Evolutionary conservation across 768 basidiomycete genomes (phyloP).

Genomic region (Panaeolus papilionaceus): DNA sequence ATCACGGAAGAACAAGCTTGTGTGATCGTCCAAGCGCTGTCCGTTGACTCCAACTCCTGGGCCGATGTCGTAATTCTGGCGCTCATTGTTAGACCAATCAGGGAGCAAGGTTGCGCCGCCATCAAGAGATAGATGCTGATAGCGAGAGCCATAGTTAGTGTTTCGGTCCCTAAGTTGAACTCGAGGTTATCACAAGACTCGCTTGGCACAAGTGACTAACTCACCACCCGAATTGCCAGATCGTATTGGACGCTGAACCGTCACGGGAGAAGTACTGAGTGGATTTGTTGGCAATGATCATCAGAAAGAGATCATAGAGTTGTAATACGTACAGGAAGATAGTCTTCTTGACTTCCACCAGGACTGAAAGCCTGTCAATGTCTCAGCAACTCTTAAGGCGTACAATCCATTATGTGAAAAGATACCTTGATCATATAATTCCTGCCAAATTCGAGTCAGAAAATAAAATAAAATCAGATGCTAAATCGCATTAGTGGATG

Average conservation of each 20-base stretch:
- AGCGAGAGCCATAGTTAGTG: background rate
- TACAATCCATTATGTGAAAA: no score
- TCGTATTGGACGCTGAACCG: background rate
- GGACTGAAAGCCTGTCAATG: background rate
- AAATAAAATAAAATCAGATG: no score
- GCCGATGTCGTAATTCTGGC: background rate
- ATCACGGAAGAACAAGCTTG: constrained; percentile 5
- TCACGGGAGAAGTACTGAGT: constrained; percentile 1
- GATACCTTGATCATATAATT: constrained; percentile 2
- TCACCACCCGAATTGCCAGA: constrained; percentile 1
- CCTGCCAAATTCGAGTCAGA: background rate
- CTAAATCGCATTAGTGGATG: background rate
- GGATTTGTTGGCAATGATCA: background rate
- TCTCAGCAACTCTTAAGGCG: no score
- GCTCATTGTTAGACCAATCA: background rate
- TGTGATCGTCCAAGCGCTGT: background rate
- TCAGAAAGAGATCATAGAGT: no score
- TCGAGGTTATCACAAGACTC: background rate
- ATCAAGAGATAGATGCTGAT: background rate
- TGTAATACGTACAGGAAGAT: background rate
- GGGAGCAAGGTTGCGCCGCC: background rate
- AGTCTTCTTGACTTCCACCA: background rate
- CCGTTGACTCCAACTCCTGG: background rate
- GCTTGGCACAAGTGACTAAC: background rate
- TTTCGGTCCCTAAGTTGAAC: background rate